Evolutionary conservation across 106 monocot species (phyloP).

Genomic region (Dendrobium catenatum): DNA sequence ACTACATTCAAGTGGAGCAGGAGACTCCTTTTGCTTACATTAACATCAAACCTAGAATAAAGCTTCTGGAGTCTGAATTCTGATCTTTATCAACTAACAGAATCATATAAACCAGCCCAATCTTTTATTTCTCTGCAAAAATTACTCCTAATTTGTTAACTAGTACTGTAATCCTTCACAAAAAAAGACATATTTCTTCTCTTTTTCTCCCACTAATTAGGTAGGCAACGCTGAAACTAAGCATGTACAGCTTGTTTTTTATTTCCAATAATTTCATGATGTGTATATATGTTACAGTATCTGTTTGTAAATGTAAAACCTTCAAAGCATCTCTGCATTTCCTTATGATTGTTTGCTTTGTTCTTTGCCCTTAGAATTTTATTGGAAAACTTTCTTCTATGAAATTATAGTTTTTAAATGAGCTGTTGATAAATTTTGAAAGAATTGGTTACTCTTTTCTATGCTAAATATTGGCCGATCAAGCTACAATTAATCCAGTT

Average conservation of each 20-base stretch:
- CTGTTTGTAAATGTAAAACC: too few relatives aligned
- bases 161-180: neutral
- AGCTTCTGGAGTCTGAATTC: constrained; percentile 76
- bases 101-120: neutral
- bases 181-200: neutral
- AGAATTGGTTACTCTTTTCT: too few relatives aligned
- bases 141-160: constrained; percentile 5
- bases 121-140: neutral
- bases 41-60: constrained; percentile 56
- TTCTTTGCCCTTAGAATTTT: too few relatives aligned
- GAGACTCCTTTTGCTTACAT: constrained; percentile 48
- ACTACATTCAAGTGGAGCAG: constrained; percentile 78
- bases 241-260: constrained; percentile 7
- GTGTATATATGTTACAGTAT: constrained; percentile 15
- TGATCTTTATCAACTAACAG: constrained; percentile 15
- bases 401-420: too few relatives aligned
- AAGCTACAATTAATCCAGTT: too few relatives aligned
- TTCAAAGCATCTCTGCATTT: too few relatives aligned
- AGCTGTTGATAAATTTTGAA: too few relatives aligned
- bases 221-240: constrained; percentile 9
- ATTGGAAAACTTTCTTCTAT: too few relatives aligned
- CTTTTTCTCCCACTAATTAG: neutral
- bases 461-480: too few relatives aligned
- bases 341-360: too few relatives aligned
- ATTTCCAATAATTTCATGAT: constrained; percentile 1